phyloP scores from a whole-genome alignment of 2,329 filamentous ascomycete species.

The Ophiostoma montium region DNA sequence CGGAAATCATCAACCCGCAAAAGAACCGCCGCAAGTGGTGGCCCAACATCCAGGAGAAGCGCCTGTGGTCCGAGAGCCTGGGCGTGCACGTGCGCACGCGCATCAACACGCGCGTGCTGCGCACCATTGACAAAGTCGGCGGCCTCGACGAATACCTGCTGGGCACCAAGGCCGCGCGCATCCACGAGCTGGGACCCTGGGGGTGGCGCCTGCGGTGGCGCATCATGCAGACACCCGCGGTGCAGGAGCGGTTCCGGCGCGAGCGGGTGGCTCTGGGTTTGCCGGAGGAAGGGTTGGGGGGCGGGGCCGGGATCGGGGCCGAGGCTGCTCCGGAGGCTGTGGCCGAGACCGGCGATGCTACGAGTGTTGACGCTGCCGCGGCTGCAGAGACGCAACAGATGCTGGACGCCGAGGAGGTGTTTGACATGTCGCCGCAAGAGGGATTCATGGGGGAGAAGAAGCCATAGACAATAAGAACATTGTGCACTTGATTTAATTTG shows the following conservation, averaged over 20 bases:
- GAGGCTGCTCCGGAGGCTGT: constrained; percentile 4
- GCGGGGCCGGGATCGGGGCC: constrained; percentile 18
- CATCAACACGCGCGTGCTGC: constrained; percentile 54
- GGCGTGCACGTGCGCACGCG: constrained; percentile 50
- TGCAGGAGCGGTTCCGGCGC: constrained; percentile 50
- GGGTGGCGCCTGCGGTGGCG: constrained; percentile 87
- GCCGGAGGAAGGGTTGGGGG: constrained; percentile 25
- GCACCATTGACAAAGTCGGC: constrained; percentile 69
- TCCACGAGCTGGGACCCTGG: constrained; percentile 76
- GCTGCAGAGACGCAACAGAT: constrained; percentile 22
- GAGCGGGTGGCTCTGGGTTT: constrained; percentile 56
- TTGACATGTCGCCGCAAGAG: constrained; percentile 28
- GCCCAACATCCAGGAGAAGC: constrained; percentile 58
- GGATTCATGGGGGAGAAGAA: constrained; percentile 20
- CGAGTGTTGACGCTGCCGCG: constrained; percentile 15
- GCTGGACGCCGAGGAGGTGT: constrained; percentile 27
- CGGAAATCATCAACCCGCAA: constrained; percentile 32
- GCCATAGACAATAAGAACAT: neutral
- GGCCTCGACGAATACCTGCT: constrained; percentile 87
- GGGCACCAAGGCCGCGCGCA: constrained; percentile 59
- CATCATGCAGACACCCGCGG: constrained; percentile 60
- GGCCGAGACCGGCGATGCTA: constrained; percentile 14
- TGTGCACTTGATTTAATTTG: neutral
- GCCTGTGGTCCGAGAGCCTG: constrained; percentile 50
- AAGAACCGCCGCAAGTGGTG: constrained; percentile 63